These are phyloP conservation scores for Pseudonitzschia delicatissima DNA, from an alignment of 108 stramenopile species.

Conservation along the genomic window DNA sequence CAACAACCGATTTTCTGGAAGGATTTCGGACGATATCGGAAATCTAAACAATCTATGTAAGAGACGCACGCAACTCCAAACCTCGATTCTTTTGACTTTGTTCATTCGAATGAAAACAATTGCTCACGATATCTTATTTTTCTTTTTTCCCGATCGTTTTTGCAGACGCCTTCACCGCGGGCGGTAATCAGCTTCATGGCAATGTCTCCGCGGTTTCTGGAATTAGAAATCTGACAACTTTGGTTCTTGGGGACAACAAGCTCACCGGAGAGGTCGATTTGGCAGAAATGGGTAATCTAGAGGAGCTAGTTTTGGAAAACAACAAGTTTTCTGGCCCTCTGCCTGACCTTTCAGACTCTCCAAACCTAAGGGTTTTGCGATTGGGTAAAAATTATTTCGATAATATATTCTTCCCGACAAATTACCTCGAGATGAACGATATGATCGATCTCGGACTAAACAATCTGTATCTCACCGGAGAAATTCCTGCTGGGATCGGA, in stretches of 20 bases:
- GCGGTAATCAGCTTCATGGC: slow-evolving; percentile 41
- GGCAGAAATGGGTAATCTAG: neutral
- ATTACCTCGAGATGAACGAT: slow-evolving; percentile 6
- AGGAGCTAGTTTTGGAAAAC: slow-evolving; percentile 14
- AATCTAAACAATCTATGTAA: slow-evolving; percentile 5
- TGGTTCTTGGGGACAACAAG: slow-evolving; percentile 12
- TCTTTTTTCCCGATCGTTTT: neutral
- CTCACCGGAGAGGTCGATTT: slow-evolving; percentile 18
- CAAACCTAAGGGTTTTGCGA: neutral
- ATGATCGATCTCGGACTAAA: slow-evolving; percentile 16
- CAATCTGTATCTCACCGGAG: slow-evolving; percentile 17
- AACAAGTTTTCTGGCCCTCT: slow-evolving; percentile 22
- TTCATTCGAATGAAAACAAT: too few species aligned
- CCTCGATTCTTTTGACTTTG: neutral
- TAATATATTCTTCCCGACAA: slow-evolving; percentile 14
- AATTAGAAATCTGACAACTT: neutral
- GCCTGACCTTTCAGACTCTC: slow-evolving; percentile 12
- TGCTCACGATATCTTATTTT: neutral
- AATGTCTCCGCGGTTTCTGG: slow-evolving; percentile 39
- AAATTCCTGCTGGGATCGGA: slow-evolving; percentile 21
- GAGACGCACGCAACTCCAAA: neutral
- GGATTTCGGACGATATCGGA: slow-evolving; percentile 1
- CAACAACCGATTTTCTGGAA: neutral
- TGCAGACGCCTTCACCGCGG: slow-evolving; percentile 27
- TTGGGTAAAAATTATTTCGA: slow-evolving; percentile 2